phyloP scores from a whole-genome alignment of 1,284 basidiomycete species.

The Sporisorium iseilematis-ciliati region DNA sequence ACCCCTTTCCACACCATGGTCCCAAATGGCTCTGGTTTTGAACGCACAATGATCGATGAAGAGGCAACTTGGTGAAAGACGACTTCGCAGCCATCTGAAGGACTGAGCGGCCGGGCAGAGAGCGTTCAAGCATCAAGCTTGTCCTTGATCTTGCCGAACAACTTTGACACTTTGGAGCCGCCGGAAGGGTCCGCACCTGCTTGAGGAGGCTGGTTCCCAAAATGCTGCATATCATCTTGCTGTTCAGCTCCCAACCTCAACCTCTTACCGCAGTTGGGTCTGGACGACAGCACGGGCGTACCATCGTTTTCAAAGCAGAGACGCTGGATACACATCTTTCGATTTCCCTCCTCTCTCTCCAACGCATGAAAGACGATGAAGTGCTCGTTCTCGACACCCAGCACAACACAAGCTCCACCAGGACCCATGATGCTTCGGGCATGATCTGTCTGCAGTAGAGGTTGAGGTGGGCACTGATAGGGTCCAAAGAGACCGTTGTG shows the following conservation, averaged over 20 bases:
- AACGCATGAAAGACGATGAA: constrained; percentile 61
- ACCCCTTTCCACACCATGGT: background rate
- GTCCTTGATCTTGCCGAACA: constrained; percentile 34
- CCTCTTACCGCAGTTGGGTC: constrained; percentile 53
- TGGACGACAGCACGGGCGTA: constrained; percentile 39
- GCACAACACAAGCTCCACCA: constrained; percentile 52
- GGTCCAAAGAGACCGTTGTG: constrained; percentile 53
- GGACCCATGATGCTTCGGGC: constrained; percentile 49
- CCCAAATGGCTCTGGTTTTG: background rate
- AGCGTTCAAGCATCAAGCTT: constrained; percentile 19
- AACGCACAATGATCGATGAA: background rate
- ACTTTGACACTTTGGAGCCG: constrained; percentile 17
- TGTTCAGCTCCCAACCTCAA: constrained; percentile 54
- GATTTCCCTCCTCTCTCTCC: constrained; percentile 45
- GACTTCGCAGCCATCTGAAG: background rate
- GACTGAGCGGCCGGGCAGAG: background rate
- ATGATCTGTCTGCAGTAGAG: constrained; percentile 51
- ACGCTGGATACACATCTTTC: constrained; percentile 56
- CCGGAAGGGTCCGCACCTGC: background rate
- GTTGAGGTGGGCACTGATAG: constrained; percentile 33
- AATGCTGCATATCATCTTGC: constrained; percentile 50
- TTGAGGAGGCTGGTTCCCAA: constrained; percentile 26
- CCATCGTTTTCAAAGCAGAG: constrained; percentile 45
- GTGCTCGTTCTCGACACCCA: constrained; percentile 47
- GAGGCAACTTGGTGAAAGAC: background rate